Percentiles rank a stretch among this genome's conserved stretches.
These are phyloP conservation scores for Beta lomatogona DNA, from an alignment of 179 eudicot species.

Conservation along the genomic window DNA sequence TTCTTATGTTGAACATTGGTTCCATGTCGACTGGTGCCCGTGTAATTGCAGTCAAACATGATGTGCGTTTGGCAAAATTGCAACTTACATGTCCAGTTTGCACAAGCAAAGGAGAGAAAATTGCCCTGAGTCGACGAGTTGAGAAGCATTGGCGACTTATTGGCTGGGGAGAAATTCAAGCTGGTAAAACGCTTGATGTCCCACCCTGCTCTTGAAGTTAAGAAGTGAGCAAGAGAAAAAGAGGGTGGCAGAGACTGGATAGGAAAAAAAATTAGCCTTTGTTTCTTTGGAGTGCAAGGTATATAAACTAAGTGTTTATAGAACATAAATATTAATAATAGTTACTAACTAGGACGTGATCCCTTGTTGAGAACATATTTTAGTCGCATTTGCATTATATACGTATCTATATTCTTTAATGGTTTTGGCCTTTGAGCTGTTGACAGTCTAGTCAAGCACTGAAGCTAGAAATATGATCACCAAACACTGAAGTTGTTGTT, in stretches of 20 bases:
- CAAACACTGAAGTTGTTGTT: background rate
- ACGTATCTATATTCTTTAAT: too few species aligned
- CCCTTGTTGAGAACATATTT: background rate
- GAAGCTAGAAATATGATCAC: background rate
- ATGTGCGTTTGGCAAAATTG: constrained; percentile 61
- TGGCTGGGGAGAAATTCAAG: constrained; percentile 98
- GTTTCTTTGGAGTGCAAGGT: too few species aligned
- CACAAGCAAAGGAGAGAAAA: too few species aligned
- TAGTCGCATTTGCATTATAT: too few species aligned
- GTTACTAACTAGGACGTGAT: too few species aligned
- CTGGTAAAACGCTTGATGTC: constrained; percentile 77
- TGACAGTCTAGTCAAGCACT: background rate
- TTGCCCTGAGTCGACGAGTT: constrained; percentile 93
- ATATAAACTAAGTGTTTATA: too few species aligned
- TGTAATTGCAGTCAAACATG: constrained; percentile 83
- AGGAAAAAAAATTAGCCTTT: background rate
- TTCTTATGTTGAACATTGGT: constrained; percentile 87
- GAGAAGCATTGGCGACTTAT: constrained; percentile 99
- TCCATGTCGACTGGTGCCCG: constrained; percentile 98
- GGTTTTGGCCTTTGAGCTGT: background rate
- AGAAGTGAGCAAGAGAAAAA: too few species aligned
- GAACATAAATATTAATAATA: too few species aligned
- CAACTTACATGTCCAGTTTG: too few species aligned
- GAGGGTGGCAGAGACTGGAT: background rate
- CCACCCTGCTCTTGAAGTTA: constrained; percentile 48